Base-by-base conservation (phyloP, 768 basidiomycete species). In the Lyophyllum atratum region DNA sequence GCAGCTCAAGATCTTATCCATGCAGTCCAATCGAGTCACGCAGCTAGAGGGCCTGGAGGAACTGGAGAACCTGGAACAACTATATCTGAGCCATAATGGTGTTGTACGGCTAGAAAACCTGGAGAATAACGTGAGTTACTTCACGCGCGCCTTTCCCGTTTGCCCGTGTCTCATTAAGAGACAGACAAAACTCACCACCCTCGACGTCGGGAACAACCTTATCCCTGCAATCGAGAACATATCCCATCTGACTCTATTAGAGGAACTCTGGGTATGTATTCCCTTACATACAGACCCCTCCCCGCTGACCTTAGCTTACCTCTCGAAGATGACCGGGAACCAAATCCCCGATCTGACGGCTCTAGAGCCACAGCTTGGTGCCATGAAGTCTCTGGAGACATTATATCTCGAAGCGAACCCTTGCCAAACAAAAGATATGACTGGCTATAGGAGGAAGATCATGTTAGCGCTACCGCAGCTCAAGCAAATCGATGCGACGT, bases 321-420 rank as follows among this genome's bases (percentile, higher is more conserved):
- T 31, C 34, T 33, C 19, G 52, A 42, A 98, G 95, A 83, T 95
- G 61, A 97, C 88, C 70, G 82, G 92, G 60, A 99, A 99, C 73
- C 77, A 87, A 65, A 90, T 99, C 42, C 76, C 85, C 3, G 83
- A 87, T 58, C 74, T 98, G 8, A 78, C 73, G 8, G 78, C 83
- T 2, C 75, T 98, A 6, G 89, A 90, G 34, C 70, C 78, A 0
- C 81, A 95, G 68, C 80, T 96, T 52, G 70, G 74, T 55, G 74
- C 80, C 12, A 76, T 92, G 28, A 48, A 72, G 7, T 79, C 85
- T 1, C 79, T 99, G 12, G 80, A 88, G 68, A 99, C 97, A 1
- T 79, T 99, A 7, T 99, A 99, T 69, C 84, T 99, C 24, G 97
- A 99, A 74, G 89, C 85, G 4, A 99, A 99, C 67, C 97, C 97